Percentiles rank a stretch among this genome's conserved stretches.
Conservation (phyloP, 2,329 filamentous ascomycete genomes). For the Metarhizium album region DNA sequence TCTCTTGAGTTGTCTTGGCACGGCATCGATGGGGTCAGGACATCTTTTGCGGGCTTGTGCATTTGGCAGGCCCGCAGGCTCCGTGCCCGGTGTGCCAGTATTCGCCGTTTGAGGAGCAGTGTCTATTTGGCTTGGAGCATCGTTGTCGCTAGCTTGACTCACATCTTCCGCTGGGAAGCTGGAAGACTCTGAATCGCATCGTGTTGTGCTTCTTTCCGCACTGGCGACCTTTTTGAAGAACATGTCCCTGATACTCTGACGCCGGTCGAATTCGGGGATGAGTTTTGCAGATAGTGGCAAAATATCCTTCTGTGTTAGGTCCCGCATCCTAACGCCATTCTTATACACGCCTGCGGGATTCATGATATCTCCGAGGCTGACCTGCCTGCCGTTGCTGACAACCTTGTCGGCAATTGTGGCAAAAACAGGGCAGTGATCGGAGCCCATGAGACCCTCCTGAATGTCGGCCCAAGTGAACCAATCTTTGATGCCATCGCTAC, state of each 20-base stretch:
- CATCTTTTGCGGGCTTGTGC: slow-evolving; percentile 1
- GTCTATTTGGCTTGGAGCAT: not conserved
- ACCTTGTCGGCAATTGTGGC: slow-evolving; percentile 59
- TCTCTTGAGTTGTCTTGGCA: slow-evolving; percentile 13
- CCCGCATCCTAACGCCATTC: slow-evolving; percentile 51
- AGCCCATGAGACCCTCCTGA: slow-evolving; percentile 87
- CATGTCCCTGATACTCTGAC: slow-evolving; percentile 87
- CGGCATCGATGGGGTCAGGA: not conserved
- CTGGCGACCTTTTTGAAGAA: slow-evolving; percentile 40
- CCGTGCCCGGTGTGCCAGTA: not conserved
- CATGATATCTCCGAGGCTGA: slow-evolving; percentile 60
- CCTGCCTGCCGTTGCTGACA: slow-evolving; percentile 31
- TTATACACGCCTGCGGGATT: slow-evolving; percentile 66
- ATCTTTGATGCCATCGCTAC: slow-evolving; percentile 62
- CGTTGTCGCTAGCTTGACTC: not conserved
- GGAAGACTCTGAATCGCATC: not conserved
- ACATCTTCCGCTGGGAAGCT: not conserved
- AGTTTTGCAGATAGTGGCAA: slow-evolving; percentile 70
- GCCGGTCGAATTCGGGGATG: slow-evolving; percentile 77
- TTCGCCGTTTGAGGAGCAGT: not conserved
- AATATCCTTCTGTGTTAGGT: slow-evolving; percentile 56
- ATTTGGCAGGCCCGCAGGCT: not conserved
- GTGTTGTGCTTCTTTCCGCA: not conserved
- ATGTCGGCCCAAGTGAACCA: slow-evolving; percentile 81
- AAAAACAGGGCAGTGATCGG: slow-evolving; percentile 93